These are phyloP conservation scores for Schizosaccharomyces lindneri DNA, from an alignment of 805 yeast species.

Conservation along the genomic window DNA sequence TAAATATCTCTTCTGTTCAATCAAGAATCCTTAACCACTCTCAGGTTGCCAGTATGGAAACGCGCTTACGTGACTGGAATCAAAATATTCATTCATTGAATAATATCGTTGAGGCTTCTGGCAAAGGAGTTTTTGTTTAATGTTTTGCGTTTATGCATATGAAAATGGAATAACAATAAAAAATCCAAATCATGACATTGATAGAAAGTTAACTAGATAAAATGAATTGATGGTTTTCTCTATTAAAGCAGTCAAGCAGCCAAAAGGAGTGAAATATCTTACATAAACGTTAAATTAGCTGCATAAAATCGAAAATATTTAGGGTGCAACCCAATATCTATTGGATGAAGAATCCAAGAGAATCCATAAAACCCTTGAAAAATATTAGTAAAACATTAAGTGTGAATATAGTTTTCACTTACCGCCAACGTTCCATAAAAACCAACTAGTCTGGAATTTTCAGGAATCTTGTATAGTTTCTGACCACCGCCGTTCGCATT, in stretches of 20 bases:
- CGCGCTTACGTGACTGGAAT: conserved; percentile 58
- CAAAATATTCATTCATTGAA: conserved; percentile 42
- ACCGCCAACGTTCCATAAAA: not conserved
- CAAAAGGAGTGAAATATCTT: not conserved
- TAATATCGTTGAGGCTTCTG: conserved; percentile 31
- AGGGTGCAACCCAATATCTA: not conserved
- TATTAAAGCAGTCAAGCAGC: too few species aligned
- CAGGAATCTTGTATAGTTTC: not conserved
- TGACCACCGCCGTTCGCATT: not conserved
- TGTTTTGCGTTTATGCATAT: conserved; percentile 3
- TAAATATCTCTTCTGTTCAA: conserved; percentile 81
- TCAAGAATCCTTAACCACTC: conserved; percentile 70
- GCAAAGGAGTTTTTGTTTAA: conserved; percentile 39
- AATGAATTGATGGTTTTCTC: too few species aligned
- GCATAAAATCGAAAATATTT: not conserved
- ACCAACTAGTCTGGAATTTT: not conserved
- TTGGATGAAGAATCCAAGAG: not conserved
- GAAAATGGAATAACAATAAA: too few species aligned
- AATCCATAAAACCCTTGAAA: not conserved
- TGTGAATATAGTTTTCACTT: not conserved
- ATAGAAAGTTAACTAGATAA: too few species aligned
- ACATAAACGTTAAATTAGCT: not conserved
- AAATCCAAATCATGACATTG: too few species aligned
- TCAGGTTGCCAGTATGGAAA: conserved; percentile 56
- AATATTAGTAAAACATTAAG: not conserved